Base-by-base conservation (phyloP, 768 basidiomycete genomes). In the Butyriboletus loyo region DNA sequence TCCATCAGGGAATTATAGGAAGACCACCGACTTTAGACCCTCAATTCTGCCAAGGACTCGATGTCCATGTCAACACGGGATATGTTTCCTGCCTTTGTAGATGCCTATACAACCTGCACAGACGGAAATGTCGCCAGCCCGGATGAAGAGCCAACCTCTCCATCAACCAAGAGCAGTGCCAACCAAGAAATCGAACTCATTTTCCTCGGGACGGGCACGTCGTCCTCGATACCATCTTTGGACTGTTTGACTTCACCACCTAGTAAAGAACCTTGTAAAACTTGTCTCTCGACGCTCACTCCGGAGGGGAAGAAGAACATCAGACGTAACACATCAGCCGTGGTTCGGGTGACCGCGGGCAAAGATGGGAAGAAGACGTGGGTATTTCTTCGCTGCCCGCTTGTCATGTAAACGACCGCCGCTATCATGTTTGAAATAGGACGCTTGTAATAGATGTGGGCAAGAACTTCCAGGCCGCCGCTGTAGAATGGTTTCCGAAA, bases 371-470 rank as follows among this genome's bases (percentile, higher is more conserved):
- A 59, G 46, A 67, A 57, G 63, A 79, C 73, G 87, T 92, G 63
- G 55, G 86, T 56, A 4, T 50, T 37, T 8, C 31, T 25, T 36
- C 36, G 19, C n/a, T 28, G 15, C 24, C 5, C 22, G 40, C 38
- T 40, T 38, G 21, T 46, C 43, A 38, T 32, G 52, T 43, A 48
- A 46, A 28, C 39, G 21, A 49, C 17, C 8, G 25, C 46, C 24
- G 40, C 24, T 14, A 19, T n/a, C n/a, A n/a, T 45, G 37, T 32
- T 36, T 44, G n/a, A 24, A 45, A 53, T 55, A 89, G 87, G 62
- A 91, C 87, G 15, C 77, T 93, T 50, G 78, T 92, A 14, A 83
- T 93, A 60, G 91, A 93, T 70, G 87, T 84, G 19, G 91, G 91
- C 46, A 93, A 93, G 73, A 91, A 84, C 52, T 93, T 92, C 67